Percentiles rank a stretch among this genome's conserved stretches.
phyloP scores from a whole-genome alignment of 1,284 basidiomycete species.

The Ganoderma lucidum region DNA sequence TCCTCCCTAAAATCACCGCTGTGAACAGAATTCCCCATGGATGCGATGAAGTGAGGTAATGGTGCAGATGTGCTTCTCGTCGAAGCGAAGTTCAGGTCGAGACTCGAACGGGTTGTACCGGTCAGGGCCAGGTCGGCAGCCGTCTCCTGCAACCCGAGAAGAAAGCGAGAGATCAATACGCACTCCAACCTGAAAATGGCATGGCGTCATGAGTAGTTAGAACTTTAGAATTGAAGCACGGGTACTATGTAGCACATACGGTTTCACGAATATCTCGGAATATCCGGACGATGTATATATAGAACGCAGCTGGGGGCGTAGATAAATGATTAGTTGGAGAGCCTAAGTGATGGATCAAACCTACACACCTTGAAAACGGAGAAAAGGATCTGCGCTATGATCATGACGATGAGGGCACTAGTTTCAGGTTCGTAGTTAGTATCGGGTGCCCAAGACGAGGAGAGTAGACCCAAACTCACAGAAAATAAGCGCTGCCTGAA shows the following conservation, averaged over 20 bases:
- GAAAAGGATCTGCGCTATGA: neutral
- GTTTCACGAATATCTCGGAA: neutral
- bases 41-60: too few species aligned
- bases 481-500: neutral
- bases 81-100: neutral
- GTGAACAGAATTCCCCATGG: too few species aligned
- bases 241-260: neutral
- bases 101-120: neutral
- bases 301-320: neutral
- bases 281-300: neutral
- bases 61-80: too few species aligned
- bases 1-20: too few species aligned
- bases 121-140: neutral
- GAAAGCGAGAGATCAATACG: neutral
- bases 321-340: neutral
- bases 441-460: too few species aligned
- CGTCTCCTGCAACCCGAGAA: neutral
- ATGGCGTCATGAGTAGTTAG: neutral
- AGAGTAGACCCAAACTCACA: neutral
- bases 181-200: neutral
- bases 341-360: neutral
- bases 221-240: too few species aligned
- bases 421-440: neutral
- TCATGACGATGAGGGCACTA: neutral
- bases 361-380: neutral